Conservation (phyloP, 2,329 filamentous ascomycete species). For the Stachybotrys chlorohalonatus region DNA sequence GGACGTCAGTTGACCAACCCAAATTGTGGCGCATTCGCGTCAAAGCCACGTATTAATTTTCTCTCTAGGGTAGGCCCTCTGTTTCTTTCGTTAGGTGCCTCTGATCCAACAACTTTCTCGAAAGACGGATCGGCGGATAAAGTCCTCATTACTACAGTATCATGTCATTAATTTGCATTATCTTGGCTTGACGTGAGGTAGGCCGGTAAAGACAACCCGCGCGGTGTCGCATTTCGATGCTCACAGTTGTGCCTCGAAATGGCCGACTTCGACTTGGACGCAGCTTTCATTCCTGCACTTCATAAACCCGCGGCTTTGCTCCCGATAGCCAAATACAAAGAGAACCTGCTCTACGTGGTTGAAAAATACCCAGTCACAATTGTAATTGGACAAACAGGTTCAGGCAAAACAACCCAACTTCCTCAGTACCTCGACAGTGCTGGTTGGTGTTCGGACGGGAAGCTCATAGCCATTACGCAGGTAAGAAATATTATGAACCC, state of each 20-base stretch:
- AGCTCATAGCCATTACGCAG: slow-evolving; percentile 82
- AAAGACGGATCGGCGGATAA: no score
- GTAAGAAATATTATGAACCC: slow-evolving; percentile 35
- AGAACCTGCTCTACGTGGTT: slow-evolving; percentile 74
- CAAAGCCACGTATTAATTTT: no score
- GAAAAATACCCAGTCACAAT: slow-evolving; percentile 81
- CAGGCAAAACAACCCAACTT: slow-evolving; percentile 91
- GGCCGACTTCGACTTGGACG: slow-evolving; percentile 47
- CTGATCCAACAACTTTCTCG: no score
- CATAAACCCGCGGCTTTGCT: slow-evolving; percentile 79
- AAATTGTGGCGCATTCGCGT: no score
- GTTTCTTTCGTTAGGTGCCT: no score
- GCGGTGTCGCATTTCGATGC: no score
- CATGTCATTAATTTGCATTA: no score
- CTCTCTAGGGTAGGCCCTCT: no score
- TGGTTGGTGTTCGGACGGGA: slow-evolving; percentile 81
- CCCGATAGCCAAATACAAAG: slow-evolving; percentile 76
- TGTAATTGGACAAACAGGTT: slow-evolving; percentile 87
- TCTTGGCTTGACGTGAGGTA: no score
- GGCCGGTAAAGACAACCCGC: no score
- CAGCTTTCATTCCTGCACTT: slow-evolving; percentile 65
- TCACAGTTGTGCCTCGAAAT: slow-evolving; percentile 19
- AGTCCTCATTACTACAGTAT: no score
- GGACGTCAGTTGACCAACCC: no score
- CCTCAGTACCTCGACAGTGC: slow-evolving; percentile 83